Conservation (phyloP, 768 basidiomycete species). For the Nidularia pulvinata region DNA sequence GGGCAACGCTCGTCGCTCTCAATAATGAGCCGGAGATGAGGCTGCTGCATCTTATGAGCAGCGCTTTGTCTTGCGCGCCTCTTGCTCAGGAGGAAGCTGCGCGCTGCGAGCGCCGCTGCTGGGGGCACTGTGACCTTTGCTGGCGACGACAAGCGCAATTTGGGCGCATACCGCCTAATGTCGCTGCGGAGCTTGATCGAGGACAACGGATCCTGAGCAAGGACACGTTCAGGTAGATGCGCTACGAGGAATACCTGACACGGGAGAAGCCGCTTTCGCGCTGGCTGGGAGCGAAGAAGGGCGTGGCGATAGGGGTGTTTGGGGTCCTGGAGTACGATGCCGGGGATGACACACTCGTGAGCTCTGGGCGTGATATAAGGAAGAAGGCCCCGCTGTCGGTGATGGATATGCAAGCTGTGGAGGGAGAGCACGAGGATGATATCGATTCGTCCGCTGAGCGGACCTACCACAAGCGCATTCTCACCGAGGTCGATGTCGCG, state of each 20-base stretch:
- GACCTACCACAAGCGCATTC: background rate
- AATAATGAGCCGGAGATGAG: too few relatives aligned
- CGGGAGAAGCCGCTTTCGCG: slow-evolving; percentile 21
- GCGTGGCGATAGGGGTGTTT: slow-evolving; percentile 8
- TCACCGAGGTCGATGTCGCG: background rate
- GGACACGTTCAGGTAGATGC: slow-evolving; percentile 35
- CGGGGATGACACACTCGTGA: slow-evolving; percentile 18
- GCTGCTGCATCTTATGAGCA: slow-evolving; percentile 9
- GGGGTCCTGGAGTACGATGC: slow-evolving; percentile 2
- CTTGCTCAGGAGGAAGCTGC: slow-evolving; percentile 34
- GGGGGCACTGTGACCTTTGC: slow-evolving; percentile 8
- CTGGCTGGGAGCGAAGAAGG: background rate
- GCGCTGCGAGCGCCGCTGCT: slow-evolving; percentile 7
- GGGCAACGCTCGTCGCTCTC: too few relatives aligned
- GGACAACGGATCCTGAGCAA: slow-evolving; percentile 24
- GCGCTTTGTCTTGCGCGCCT: slow-evolving; percentile 60
- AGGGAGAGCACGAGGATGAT: background rate
- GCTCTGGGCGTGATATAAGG: background rate
- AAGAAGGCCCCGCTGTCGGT: background rate
- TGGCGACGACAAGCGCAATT: slow-evolving; percentile 12
- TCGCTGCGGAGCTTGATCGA: slow-evolving; percentile 3
- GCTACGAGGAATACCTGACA: slow-evolving; percentile 35
- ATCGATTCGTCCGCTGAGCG: background rate
- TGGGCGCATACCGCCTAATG: slow-evolving; percentile 35
- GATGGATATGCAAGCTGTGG: background rate